phyloP scores from a whole-genome alignment of 148 eudicot species.

The Nyssa sinensis region DNA sequence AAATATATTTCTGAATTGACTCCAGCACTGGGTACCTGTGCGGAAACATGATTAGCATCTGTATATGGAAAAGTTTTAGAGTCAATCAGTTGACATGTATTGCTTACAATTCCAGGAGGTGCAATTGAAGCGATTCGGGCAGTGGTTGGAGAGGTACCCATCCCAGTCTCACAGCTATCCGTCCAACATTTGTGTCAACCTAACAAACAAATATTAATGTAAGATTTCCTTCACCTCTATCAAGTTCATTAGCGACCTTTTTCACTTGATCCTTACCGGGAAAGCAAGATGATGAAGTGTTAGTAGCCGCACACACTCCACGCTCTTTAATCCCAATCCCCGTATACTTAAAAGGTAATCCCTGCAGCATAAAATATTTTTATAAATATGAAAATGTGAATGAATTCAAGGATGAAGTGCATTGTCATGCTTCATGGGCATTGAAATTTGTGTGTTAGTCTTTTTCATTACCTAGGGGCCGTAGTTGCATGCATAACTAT shows the following conservation, averaged over 20 bases:
- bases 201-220: constrained; percentile 12
- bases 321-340: constrained; percentile 63
- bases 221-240: background rate
- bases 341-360: constrained; percentile 52
- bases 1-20: constrained; percentile 62
- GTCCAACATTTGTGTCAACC: constrained; percentile 62
- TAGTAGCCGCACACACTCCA: constrained; percentile 57
- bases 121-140: constrained; percentile 57
- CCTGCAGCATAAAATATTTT: constrained; percentile 26
- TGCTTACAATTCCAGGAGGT: constrained; percentile 56
- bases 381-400: background rate
- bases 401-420: background rate
- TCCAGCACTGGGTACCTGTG: constrained; percentile 64
- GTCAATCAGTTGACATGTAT: background rate
- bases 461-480: background rate
- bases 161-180: constrained; percentile 59
- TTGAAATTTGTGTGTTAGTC: background rate
- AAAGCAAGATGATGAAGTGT: constrained; percentile 62
- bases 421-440: background rate
- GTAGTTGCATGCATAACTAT: constrained; percentile 1
- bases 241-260: background rate
- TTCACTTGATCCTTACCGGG: constrained; percentile 39
- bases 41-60: constrained; percentile 6
- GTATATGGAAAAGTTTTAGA: background rate
- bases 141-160: constrained; percentile 68